These are phyloP conservation scores for Tilletia setariae DNA, from an alignment of 1,284 basidiomycete species.

Conservation along the genomic window DNA sequence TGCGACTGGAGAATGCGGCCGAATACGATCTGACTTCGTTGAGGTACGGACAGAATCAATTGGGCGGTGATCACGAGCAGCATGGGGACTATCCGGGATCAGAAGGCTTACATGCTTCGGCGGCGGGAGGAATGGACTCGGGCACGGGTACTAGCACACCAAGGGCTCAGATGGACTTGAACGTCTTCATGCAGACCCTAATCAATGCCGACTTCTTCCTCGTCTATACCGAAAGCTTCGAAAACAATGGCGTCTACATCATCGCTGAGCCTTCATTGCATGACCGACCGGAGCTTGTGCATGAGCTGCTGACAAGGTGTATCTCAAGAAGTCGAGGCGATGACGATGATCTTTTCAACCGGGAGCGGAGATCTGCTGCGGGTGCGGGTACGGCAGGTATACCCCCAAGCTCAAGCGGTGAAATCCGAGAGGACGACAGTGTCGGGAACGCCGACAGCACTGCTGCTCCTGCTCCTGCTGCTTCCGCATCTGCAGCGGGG, in stretches of 20 bases:
- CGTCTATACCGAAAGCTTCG: conserved; percentile 83
- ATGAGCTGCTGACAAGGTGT: conserved; percentile 78
- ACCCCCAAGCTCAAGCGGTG: conserved; percentile 21
- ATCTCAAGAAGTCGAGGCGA: conserved; percentile 52
- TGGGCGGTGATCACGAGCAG: not conserved
- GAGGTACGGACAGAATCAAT: conserved; percentile 4
- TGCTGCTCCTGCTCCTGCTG: not conserved
- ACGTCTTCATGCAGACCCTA: conserved; percentile 74
- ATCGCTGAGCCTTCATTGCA: conserved; percentile 79
- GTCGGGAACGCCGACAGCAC: conserved; percentile 10
- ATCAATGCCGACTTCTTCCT: conserved; percentile 88
- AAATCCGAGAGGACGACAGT: not conserved
- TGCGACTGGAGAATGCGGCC: conserved; percentile 89
- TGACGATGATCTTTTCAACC: conserved; percentile 58
- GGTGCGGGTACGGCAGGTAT: conserved; percentile 30
- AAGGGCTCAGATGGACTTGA: conserved; percentile 60
- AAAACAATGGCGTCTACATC: conserved; percentile 90
- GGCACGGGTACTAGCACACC: not conserved
- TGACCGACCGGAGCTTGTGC: conserved; percentile 76
- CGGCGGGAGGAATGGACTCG: not conserved
- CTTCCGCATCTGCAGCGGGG: too few relatives aligned
- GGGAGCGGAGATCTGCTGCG: conserved; percentile 57
- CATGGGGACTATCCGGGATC: not conserved
- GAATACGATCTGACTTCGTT: conserved; percentile 79
- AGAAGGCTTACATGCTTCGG: not conserved